Evolutionary conservation across 2,329 filamentous ascomycete genomes (phyloP).

Genomic region (Colletotrichum sp.): DNA sequence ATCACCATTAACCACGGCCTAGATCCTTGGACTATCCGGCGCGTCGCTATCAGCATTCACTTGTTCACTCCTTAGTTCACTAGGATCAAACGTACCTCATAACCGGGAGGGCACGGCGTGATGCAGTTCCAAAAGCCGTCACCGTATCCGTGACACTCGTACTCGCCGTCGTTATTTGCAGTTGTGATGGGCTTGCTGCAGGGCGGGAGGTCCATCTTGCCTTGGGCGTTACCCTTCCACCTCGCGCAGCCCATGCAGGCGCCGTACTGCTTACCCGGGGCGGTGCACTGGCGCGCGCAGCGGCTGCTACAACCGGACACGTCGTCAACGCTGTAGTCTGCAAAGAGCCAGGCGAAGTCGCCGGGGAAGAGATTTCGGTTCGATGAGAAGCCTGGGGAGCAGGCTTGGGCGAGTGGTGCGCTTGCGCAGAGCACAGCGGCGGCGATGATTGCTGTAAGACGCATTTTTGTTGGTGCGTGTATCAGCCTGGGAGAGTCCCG

Average conservation of each 20-base stretch:
- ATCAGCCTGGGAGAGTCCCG: neutral
- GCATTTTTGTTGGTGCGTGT: neutral
- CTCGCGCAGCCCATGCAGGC: neutral
- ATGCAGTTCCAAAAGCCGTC: neutral
- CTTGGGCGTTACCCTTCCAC: neutral
- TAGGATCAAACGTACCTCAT: neutral
- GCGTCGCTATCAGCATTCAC: neutral
- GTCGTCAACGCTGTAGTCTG: neutral
- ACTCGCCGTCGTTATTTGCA: neutral
- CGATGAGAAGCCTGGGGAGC: neutral
- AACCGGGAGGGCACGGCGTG: slow-evolving; percentile 23
- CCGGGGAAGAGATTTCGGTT: neutral
- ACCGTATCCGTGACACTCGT: neutral
- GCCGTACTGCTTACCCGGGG: neutral
- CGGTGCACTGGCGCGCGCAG: neutral
- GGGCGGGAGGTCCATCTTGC: neutral
- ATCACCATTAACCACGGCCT: neutral
- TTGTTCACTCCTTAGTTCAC: neutral
- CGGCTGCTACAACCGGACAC: neutral
- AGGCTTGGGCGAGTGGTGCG: neutral
- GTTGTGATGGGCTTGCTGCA: neutral
- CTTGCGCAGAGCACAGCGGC: neutral
- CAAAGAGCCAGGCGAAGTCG: neutral
- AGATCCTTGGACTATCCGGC: neutral
- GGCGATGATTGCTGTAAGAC: neutral